Evolutionary conservation across 768 basidiomycete species (phyloP).

Genomic region (Hemileccinum rubropunctum): DNA sequence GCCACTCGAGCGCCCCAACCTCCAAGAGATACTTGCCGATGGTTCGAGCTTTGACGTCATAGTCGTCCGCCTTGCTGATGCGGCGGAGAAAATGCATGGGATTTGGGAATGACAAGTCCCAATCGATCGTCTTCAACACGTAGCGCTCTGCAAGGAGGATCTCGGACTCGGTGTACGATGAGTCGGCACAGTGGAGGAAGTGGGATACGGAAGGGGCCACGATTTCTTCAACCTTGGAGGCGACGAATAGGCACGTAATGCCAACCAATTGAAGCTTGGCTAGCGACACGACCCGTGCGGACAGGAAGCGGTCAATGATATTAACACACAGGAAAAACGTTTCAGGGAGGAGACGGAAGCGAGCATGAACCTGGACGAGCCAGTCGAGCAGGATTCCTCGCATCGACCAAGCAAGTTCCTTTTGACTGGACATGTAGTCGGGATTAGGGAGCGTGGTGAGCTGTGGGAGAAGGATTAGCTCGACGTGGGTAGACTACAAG

Average conservation of each 20-base stretch:
- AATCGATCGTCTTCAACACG: slow-evolving; percentile 80
- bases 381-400: slow-evolving; percentile 89
- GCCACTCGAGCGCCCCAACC: slow-evolving; percentile 77
- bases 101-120: slow-evolving; percentile 83
- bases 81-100: slow-evolving; percentile 87
- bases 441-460: slow-evolving; percentile 75
- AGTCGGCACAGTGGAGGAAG: slow-evolving; percentile 77
- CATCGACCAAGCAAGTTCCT: slow-evolving; percentile 86
- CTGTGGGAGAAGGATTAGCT: slow-evolving; percentile 39
- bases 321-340: slow-evolving; percentile 89
- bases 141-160: slow-evolving; percentile 89
- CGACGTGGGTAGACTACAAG: too few relatives aligned
- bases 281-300: slow-evolving; percentile 69
- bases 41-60: slow-evolving; percentile 81
- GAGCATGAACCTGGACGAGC: slow-evolving; percentile 87
- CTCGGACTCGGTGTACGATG: slow-evolving; percentile 72
- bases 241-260: slow-evolving; percentile 80
- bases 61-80: slow-evolving; percentile 91
- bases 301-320: slow-evolving; percentile 77
- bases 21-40: slow-evolving; percentile 91
- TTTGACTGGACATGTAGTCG: slow-evolving; percentile 81
- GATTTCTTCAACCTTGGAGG: slow-evolving; percentile 92
- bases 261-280: slow-evolving; percentile 91
- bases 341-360: slow-evolving; percentile 84
- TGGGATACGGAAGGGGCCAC: slow-evolving; percentile 81